A percentile compares a stretch with the other conserved stretches of the same genome.
phyloP scores from a whole-genome alignment of 768 basidiomycete genomes.

The Exidia glandulosa region DNA sequence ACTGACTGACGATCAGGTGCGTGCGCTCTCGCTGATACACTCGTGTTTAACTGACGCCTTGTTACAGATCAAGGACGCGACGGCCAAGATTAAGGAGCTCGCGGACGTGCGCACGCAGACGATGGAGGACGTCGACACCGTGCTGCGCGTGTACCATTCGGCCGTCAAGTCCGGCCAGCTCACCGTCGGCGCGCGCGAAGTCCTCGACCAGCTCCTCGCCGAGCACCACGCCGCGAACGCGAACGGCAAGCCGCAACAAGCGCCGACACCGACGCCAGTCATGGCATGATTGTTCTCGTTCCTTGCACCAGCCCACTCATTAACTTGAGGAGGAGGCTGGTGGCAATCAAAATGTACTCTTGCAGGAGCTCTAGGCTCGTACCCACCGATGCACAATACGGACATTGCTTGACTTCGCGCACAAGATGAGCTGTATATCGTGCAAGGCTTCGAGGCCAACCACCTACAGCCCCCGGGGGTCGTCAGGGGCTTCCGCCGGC shows the following conservation, averaged over 20 bases:
- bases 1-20: conserved; percentile 86
- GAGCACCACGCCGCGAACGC: conserved; percentile 45
- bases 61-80: conserved; percentile 99
- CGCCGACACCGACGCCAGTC: neutral
- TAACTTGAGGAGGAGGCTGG: too few species aligned
- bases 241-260: neutral
- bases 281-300: neutral
- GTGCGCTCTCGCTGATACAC: too few species aligned
- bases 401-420: too few species aligned
- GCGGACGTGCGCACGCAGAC: conserved; percentile 97
- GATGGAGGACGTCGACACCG: conserved; percentile 98
- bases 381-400: too few species aligned
- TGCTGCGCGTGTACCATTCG: conserved; percentile 91
- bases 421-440: too few species aligned
- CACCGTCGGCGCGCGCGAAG: conserved; percentile 86
- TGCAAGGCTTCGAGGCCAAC: too few species aligned
- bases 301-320: too few species aligned
- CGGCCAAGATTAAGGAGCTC: conserved; percentile 98
- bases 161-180: conserved; percentile 89
- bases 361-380: too few species aligned
- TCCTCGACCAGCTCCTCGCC: conserved; percentile 75
- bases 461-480: too few species aligned
- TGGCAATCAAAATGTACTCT: too few species aligned
- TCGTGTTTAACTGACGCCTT: too few species aligned
- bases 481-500: too few species aligned